Base-by-base conservation (phyloP, 495 filamentous ascomycete genomes). In the Neurospora sp. region DNA sequence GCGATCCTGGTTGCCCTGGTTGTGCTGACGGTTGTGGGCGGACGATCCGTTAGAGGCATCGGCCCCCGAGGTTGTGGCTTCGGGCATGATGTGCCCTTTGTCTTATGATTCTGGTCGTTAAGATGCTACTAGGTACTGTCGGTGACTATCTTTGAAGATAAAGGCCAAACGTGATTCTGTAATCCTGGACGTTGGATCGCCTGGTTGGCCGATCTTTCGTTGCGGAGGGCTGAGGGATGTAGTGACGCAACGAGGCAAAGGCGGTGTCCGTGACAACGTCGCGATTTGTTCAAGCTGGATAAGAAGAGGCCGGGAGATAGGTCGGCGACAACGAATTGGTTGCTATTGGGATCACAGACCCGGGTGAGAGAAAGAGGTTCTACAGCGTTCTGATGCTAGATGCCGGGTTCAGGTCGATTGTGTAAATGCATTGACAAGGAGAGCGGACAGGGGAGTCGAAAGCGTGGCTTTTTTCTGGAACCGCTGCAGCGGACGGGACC, bases 1-100 rank as follows among this genome's bases (percentile, higher is more conserved):
- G 73, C 94, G 91, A 68, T 93, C 92, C 79, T 95, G 92, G 80
- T 94, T 97, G 73, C 96, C 96, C 77, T 98, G 94, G 78, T 96
- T 94, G 83, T 98, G 96, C 40, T 93, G 89, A 73, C 92, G 91
- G 78, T 86, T 88, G 81, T 91, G 91, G 68, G 93, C 87, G 48
- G 87, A 83, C 41, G 89, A 88, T 77, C 87, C 86, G 45, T 82
- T 77, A 69, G 80, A 79, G 81, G 87, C 83, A 76, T 94, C 89
- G 70, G 89, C 86, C 75, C 93, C 93, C 71, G 91, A 91, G 72
- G 94, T 85, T 77, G 88, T 90, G 74, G 92, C 91, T 75, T 90
- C 90, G 73, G 92, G 88, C 94, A 97, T 96, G 74, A 75, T 78
- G 76, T 59, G 20, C 74, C 44, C 38, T 31, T 40, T 70, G 61